These are phyloP conservation scores for Phytophthora litchii DNA, from an alignment of 352 stramenopile genomes.

Conservation along the genomic window DNA sequence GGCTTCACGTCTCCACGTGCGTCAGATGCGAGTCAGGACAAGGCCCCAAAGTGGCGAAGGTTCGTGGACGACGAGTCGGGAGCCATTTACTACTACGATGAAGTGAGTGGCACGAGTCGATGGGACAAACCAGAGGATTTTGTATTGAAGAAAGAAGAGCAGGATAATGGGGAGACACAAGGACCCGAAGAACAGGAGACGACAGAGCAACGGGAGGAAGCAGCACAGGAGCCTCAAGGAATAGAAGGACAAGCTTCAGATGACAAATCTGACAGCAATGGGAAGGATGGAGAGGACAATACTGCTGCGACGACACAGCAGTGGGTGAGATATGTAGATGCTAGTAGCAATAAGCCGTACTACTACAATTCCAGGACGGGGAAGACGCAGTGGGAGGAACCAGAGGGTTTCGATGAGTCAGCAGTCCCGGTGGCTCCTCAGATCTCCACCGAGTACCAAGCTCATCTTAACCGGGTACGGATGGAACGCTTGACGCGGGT, in stretches of 20 bases:
- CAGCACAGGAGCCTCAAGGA: conserved; percentile 29
- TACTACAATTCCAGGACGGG: conserved; percentile 69
- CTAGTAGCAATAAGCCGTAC: conserved; percentile 69
- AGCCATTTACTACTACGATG: conserved; percentile 77
- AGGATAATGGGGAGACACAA: conserved; percentile 16
- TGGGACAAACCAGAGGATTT: conserved; percentile 76
- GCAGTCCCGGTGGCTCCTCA: conserved; percentile 16
- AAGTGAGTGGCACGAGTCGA: conserved; percentile 67
- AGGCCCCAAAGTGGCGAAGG: conserved; percentile 58
- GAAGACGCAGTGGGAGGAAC: conserved; percentile 76
- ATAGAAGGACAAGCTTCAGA: conserved; percentile 9
- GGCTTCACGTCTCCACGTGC: conserved; percentile 32
- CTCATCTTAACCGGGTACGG: conserved; percentile 61
- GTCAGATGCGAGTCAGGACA: conserved; percentile 8
- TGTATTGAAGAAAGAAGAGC: conserved; percentile 13
- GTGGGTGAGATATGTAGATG: conserved; percentile 83
- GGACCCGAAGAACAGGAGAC: conserved; percentile 11
- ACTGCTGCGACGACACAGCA: conserved; percentile 9
- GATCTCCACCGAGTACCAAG: conserved; percentile 64
- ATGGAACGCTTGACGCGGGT: conserved; percentile 56
- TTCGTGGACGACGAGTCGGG: conserved; percentile 67
- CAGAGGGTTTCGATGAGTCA: conserved; percentile 51
- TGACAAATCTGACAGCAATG: background rate
- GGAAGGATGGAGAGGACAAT: conserved; percentile 1
- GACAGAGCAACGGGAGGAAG: conserved; percentile 1